Evolutionary conservation across 1,139 yeast species (phyloP).

Genomic region (Candida tetrigidarum): DNA sequence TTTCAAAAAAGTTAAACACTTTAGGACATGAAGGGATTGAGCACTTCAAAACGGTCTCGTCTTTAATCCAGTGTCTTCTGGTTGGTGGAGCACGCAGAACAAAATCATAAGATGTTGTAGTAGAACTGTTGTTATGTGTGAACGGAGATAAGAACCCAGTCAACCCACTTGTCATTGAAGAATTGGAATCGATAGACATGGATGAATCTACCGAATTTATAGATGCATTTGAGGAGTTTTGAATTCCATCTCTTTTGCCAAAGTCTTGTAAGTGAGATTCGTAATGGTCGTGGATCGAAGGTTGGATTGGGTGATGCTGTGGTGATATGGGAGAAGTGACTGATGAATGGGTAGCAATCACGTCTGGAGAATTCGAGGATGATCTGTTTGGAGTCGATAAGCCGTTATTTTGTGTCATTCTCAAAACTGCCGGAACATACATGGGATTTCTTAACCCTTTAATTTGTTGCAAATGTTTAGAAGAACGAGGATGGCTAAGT

Average conservation of each 20-base stretch:
- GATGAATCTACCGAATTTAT: slow-evolving; percentile 41
- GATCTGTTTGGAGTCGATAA: slow-evolving; percentile 17
- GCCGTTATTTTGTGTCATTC: slow-evolving; percentile 43
- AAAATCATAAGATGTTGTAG: slow-evolving; percentile 31
- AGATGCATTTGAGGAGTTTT: slow-evolving; percentile 29
- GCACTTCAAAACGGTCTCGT: slow-evolving; percentile 65
- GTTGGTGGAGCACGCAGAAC: slow-evolving; percentile 55
- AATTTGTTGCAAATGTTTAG: slow-evolving; percentile 53
- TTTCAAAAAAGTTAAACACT: slow-evolving; percentile 72
- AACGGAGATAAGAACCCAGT: slow-evolving; percentile 14
- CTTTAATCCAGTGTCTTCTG: slow-evolving; percentile 79
- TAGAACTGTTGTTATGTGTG: slow-evolving; percentile 17
- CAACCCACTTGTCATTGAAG: slow-evolving; percentile 20
- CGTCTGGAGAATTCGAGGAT: slow-evolving; percentile 62
- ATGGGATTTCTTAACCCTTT: slow-evolving; percentile 81
- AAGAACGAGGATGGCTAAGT: slow-evolving; percentile 13
- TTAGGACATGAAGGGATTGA: slow-evolving; percentile 60
- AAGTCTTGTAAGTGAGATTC: slow-evolving; percentile 17
- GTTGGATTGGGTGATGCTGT: slow-evolving; percentile 5
- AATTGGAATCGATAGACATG: slow-evolving; percentile 33
- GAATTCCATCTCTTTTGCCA: slow-evolving; percentile 8
- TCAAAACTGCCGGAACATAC: slow-evolving; percentile 87
- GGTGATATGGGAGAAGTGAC: slow-evolving; percentile 9
- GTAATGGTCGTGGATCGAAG: slow-evolving; percentile 14
- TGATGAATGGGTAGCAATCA: slow-evolving; percentile 35